Base-by-base conservation (phyloP, 257 asterid species). In the Anisodus tanguticus region DNA sequence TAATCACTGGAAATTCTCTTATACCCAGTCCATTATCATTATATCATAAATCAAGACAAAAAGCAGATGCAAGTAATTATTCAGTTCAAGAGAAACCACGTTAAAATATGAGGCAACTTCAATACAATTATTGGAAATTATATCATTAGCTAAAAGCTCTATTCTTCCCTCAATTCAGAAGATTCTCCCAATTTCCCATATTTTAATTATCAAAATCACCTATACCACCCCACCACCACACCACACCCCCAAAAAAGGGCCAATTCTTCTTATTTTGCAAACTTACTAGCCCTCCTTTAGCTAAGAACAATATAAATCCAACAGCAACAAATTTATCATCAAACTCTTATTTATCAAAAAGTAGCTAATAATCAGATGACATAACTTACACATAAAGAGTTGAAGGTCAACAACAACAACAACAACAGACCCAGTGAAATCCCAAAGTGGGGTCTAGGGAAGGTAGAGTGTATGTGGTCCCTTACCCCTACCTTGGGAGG, bases 71-170 rank as follows among this genome's bases (percentile, higher is more conserved):
- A 67, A 51, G 35, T 10, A 31, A 45, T 54, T 35, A 82, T 4
- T 64, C 77, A 15, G 63, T 49, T 82, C 54, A 82, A 31, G 39
- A n/a, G 17, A 17, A 51, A 3, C 39, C 79, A 9, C 5, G 51
- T 72, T 4, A 66, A 62, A 41, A 77, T 58, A 12, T 64, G 55
- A 60, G 74, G 35, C 70, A 77, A 49, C n/a, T 63, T 84, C 47
- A 71, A 79, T 82, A 85, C 87, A 86, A 39, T 83, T 88, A 91
- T 88, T 87, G 85, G 81, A 86, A 77, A 82, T 62, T 55, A 82
- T 63, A 87, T 82, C 82, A 45, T 78, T 55, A 39, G 72, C 68
- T 79, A 60, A 58, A 88, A 86, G 79, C 69, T 64, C 80, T 59
- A 82, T 79, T 83, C 83, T 86, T 79, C 83, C 85, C 86, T 86